Percentiles rank a stretch among this genome's conserved stretches.
Evolutionary conservation across 352 stramenopile genomes (phyloP).

Genomic region (Thraustotheca clavata): DNA sequence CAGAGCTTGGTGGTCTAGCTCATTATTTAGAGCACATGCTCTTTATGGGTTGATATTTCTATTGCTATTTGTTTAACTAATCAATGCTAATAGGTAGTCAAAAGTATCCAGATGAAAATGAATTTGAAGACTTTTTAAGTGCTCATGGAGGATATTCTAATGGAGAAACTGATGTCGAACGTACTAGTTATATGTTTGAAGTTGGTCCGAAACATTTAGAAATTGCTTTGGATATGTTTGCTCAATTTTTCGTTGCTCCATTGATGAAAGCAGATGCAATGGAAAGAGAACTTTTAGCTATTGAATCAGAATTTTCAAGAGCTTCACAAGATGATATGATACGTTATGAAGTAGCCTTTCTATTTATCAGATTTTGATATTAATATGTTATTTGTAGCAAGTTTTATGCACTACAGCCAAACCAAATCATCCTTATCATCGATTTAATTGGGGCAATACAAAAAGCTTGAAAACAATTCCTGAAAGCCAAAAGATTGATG

Average conservation of each 20-base stretch:
- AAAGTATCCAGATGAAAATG: constrained; percentile 92
- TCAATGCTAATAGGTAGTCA: constrained; percentile 33
- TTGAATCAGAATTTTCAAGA: constrained; percentile 86
- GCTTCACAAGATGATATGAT: constrained; percentile 63
- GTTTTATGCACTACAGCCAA: constrained; percentile 55
- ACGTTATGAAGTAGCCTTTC: constrained; percentile 24
- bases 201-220: constrained; percentile 55
- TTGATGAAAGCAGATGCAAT: constrained; percentile 71
- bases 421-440: constrained; percentile 57
- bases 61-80: background rate
- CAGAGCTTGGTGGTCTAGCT: constrained; percentile 62
- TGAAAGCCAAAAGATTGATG: constrained; percentile 33
- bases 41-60: constrained; percentile 79
- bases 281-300: constrained; percentile 73
- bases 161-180: constrained; percentile 88
- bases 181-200: constrained; percentile 92
- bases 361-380: constrained; percentile 8
- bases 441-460: constrained; percentile 81
- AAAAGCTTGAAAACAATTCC: constrained; percentile 54
- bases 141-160: constrained; percentile 87
- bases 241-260: constrained; percentile 91
- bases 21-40: constrained; percentile 96
- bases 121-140: constrained; percentile 86
- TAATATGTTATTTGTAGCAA: constrained; percentile 40
- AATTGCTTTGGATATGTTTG: constrained; percentile 87